Percentiles rank a stretch among this genome's conserved stretches.
These are phyloP conservation scores for Sphagnum fallax DNA, from an alignment of 228 moss, liverwort and hornwort genomes.

Conservation along the genomic window DNA sequence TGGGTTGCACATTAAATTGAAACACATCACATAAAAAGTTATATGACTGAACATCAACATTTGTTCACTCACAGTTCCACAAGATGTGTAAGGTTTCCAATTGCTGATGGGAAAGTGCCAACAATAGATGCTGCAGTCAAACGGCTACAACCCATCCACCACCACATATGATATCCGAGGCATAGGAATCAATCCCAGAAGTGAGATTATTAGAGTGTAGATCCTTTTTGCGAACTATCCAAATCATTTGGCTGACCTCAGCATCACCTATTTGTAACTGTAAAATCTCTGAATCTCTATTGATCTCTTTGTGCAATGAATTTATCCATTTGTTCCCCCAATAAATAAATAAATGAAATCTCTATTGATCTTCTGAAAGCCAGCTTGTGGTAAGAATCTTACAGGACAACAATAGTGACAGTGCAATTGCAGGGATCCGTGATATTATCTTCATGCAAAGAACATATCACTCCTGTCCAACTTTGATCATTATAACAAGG, in stretches of 20 bases:
- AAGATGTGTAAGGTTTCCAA: neutral
- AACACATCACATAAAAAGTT: too few species aligned
- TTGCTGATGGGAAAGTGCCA: conserved; percentile 2
- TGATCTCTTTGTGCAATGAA: too few species aligned
- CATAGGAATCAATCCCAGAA: neutral
- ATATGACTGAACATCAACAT: neutral
- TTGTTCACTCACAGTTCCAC: conserved; percentile 1
- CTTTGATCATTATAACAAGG: neutral
- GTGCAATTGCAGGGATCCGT: neutral
- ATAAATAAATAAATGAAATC: too few species aligned
- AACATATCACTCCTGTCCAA: neutral
- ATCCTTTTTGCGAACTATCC: neutral
- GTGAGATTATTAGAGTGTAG: neutral
- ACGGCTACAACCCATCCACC: neutral
- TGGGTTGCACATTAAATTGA: too few species aligned
- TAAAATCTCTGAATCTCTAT: neutral
- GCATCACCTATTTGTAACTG: neutral
- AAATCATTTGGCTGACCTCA: neutral
- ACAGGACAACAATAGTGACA: neutral
- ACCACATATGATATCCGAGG: neutral
- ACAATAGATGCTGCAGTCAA: neutral
- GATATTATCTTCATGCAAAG: neutral
- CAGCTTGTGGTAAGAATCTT: neutral
- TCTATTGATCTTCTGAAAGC: neutral
- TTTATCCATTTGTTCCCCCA: neutral